phyloP scores from a whole-genome alignment of 2,329 filamentous ascomycete genomes.

The Alternaria angustiovoidea region DNA sequence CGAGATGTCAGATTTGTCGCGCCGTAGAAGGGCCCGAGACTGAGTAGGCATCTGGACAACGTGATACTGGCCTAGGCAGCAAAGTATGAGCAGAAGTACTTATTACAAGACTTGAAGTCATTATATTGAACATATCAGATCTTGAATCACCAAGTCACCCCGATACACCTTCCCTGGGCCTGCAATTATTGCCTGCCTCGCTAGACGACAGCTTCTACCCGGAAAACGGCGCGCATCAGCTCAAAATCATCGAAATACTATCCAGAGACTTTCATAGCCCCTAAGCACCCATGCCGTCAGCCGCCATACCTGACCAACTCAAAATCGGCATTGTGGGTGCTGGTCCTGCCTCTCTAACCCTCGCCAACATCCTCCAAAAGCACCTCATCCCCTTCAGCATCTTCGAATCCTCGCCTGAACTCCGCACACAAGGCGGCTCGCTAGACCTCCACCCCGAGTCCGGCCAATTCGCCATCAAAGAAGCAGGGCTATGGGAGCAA shows the following conservation, averaged over 20 bases:
- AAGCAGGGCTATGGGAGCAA: constrained; percentile 59
- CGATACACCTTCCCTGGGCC: background rate
- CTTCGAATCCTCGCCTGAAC: constrained; percentile 51
- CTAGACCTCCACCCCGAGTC: constrained; percentile 63
- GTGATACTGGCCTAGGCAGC: background rate
- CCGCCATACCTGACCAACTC: background rate
- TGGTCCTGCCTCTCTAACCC: constrained; percentile 57
- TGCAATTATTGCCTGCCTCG: background rate
- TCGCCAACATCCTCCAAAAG: constrained; percentile 62
- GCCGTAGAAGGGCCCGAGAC: background rate
- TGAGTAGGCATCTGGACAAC: background rate
- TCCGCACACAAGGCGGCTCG: constrained; percentile 47
- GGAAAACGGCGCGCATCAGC: background rate
- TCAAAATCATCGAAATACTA: background rate
- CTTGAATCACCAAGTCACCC: background rate
- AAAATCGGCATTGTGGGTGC: constrained; percentile 51
- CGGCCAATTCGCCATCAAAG: constrained; percentile 61
- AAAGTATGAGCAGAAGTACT: background rate
- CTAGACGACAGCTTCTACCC: background rate
- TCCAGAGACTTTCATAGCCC: background rate
- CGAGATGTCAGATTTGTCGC: background rate
- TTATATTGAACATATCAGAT: background rate
- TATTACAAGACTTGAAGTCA: background rate
- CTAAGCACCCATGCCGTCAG: background rate
- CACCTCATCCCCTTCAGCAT: constrained; percentile 58